Conservation (phyloP, 2,329 filamentous ascomycete genomes). For the Aspergillus transmontanensis region DNA sequence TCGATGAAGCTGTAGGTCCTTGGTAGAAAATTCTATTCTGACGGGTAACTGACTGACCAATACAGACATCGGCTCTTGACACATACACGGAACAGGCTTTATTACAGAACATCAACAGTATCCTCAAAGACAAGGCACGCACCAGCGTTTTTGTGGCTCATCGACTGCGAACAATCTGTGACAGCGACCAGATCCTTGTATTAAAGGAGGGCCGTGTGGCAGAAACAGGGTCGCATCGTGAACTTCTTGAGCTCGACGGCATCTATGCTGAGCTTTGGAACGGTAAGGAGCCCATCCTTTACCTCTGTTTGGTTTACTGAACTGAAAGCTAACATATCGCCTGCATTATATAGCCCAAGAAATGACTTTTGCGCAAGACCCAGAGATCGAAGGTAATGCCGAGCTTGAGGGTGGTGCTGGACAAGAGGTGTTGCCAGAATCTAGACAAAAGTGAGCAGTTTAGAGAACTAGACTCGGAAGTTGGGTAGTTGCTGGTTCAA, state of each 20-base stretch:
- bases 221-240: constrained; percentile 83
- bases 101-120: constrained; percentile 89
- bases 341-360: constrained; percentile 58
- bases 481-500: not conserved
- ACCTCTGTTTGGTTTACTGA: not conserved
- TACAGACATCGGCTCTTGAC: constrained; percentile 78
- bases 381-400: constrained; percentile 44
- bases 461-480: not conserved
- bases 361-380: constrained; percentile 50
- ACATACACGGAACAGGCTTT: constrained; percentile 92
- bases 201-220: constrained; percentile 81
- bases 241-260: constrained; percentile 71
- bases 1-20: constrained; percentile 75
- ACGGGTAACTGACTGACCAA: not conserved
- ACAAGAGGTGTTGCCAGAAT: constrained; percentile 8
- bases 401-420: constrained; percentile 37
- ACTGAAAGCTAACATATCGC: constrained; percentile 7
- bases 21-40: not conserved
- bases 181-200: constrained; percentile 91
- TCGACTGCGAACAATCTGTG: constrained; percentile 87
- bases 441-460: constrained; percentile 7
- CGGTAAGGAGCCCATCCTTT: constrained; percentile 58
- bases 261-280: constrained; percentile 91
- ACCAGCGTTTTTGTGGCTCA: constrained; percentile 97
- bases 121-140: constrained; percentile 81